Base-by-base conservation (phyloP, 2,329 filamentous ascomycete species). In the Thermochaetoides dissita region DNA sequence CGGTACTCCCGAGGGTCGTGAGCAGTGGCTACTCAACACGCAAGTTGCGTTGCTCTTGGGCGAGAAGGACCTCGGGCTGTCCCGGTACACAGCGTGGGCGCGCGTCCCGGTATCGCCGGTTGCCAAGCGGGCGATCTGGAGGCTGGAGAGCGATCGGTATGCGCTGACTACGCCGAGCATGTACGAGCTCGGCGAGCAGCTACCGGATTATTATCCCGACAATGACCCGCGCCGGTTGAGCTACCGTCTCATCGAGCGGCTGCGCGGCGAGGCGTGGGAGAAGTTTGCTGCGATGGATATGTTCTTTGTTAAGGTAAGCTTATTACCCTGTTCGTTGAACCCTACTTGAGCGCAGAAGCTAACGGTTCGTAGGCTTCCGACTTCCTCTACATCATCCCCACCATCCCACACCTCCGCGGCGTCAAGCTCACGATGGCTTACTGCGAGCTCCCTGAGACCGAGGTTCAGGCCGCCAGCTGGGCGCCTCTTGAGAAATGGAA, bases 1-100 rank as follows among this genome's bases (percentile, higher is more conserved):
- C 6, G 69, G 69, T 7, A 71, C 68, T 8, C 51, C 66, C 2
- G 69, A 68, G 37, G 76, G 74, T n/a, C 68, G 75, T 39, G 76
- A 80, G 50, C 74, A 76, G 50, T 81, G 77, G 76, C 59, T 81
- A 42, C 66, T 81, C 39, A 81, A 80, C 51, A 74, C 71, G 3
- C 72, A 80, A 43, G 75, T 72, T 39, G 76, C 77, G 7, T 60
- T 81, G 10, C 65, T 81, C 7, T 62, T 81, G 2, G 77, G 77
- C 10, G 75, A 80, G 52, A 79, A 78, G 53, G 77, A 81, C 50
- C 59, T 79, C 12, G 61, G 65, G 10, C 64, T 81, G 3, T 71
- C 73, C 10, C 64, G 67, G 63, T 80, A 78, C 52, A 68, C 74
- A 11, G 65, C 65, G 1, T 81, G 76, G 77, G 67, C 72, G 44